phyloP scores from a whole-genome alignment of 2,329 filamentous ascomycete species.

The Xylaria sp. region DNA sequence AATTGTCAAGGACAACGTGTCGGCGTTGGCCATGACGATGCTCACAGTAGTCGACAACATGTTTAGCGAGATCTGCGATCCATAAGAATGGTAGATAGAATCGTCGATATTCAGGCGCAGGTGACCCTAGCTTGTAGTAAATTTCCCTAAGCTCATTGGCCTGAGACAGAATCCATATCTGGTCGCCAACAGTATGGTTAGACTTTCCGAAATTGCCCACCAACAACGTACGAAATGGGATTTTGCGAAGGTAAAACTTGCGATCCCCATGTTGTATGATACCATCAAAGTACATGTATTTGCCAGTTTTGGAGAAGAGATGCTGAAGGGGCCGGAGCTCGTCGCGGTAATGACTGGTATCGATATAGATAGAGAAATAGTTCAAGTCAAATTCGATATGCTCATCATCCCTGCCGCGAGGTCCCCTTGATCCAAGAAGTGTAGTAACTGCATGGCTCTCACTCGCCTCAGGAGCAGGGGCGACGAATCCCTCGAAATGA shows the following conservation, averaged over 20 bases:
- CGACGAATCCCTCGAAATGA: slow-evolving; percentile 44
- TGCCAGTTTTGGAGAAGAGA: slow-evolving; percentile 55
- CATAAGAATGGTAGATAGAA: slow-evolving; percentile 75
- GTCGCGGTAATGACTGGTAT: slow-evolving; percentile 49
- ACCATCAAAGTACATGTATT: slow-evolving; percentile 68
- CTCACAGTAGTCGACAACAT: slow-evolving; percentile 74
- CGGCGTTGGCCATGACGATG: slow-evolving; percentile 47
- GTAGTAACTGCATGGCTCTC: slow-evolving; percentile 51
- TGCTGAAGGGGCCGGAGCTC: slow-evolving; percentile 68
- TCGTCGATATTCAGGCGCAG: slow-evolving; percentile 69
- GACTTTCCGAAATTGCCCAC: slow-evolving; percentile 72
- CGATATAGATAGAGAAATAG: slow-evolving; percentile 68
- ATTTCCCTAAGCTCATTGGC: slow-evolving; percentile 57
- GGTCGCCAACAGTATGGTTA: slow-evolving; percentile 58
- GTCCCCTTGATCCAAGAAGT: slow-evolving; percentile 43
- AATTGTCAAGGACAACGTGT: slow-evolving; percentile 64
- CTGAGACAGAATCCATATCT: slow-evolving; percentile 73
- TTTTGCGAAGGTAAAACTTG: slow-evolving; percentile 62
- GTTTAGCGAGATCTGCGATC: slow-evolving; percentile 77
- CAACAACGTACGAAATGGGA: slow-evolving; percentile 69
- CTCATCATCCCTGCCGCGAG: slow-evolving; percentile 40
- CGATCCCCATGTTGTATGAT: slow-evolving; percentile 59
- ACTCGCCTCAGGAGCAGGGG: slow-evolving; percentile 40
- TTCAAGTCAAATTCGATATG: slow-evolving; percentile 65
- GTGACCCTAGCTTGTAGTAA: slow-evolving; percentile 72